phyloP scores from a whole-genome alignment of 73 alveolate genomes.

The Uronychia setigera region DNA sequence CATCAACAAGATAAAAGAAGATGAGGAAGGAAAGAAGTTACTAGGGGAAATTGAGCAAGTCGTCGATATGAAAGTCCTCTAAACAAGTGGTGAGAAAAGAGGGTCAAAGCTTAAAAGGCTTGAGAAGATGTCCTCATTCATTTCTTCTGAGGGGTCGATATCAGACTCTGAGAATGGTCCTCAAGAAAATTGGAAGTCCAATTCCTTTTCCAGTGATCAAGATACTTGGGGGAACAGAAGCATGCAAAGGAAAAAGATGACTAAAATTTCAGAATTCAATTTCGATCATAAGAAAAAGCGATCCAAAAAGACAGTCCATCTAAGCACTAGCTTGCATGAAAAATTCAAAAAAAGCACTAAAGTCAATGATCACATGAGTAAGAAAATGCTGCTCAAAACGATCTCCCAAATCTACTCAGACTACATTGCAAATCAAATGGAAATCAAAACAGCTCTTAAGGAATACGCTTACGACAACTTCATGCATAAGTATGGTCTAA shows the following conservation, averaged over 20 bases:
- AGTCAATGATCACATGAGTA: constrained; percentile 39
- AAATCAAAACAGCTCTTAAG: background rate
- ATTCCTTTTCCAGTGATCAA: background rate
- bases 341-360: background rate
- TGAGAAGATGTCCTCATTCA: background rate
- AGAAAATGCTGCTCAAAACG: constrained; percentile 44
- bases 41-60: background rate
- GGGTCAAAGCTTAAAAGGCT: background rate
- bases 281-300: constrained; percentile 16
- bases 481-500: constrained; percentile 73
- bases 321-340: constrained; percentile 13
- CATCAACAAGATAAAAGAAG: background rate
- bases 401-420: constrained; percentile 34
- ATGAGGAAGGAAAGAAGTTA: background rate
- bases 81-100: background rate
- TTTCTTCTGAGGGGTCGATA: background rate
- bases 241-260: background rate
- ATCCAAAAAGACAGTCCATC: constrained; percentile 31
- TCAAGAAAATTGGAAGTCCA: background rate
- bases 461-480: constrained; percentile 65
- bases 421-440: constrained; percentile 4
- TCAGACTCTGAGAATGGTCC: background rate
- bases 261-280: constrained; percentile 32
- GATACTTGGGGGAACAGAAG: background rate
- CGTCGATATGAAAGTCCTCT: background rate